Evolutionary conservation across 2,329 filamentous ascomycete species (phyloP).

Genomic region (Hymenoscyphus linearis): DNA sequence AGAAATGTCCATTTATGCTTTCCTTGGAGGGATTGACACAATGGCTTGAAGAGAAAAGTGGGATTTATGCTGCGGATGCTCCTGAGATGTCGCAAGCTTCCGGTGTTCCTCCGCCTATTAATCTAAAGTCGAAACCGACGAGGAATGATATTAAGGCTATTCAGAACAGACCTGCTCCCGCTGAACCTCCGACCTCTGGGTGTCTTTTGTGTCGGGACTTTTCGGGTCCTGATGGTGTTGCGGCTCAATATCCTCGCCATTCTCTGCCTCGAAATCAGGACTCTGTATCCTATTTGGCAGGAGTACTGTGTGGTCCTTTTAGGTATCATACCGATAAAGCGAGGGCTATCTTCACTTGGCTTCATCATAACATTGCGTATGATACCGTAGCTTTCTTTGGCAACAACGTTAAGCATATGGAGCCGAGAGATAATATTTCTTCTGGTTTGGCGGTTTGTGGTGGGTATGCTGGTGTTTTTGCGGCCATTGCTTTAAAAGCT

Average conservation of each 20-base stretch:
- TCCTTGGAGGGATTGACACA: constrained; percentile 19
- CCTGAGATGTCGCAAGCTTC: constrained; percentile 10
- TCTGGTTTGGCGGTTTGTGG: constrained; percentile 83
- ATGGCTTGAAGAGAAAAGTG: constrained; percentile 26
- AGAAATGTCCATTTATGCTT: constrained; percentile 19
- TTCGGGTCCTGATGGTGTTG: constrained; percentile 72
- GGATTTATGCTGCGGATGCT: constrained; percentile 20
- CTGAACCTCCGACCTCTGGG: constrained; percentile 28
- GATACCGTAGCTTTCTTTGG: constrained; percentile 76
- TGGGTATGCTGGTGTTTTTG: constrained; percentile 82
- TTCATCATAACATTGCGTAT: constrained; percentile 89
- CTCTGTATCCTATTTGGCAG: constrained; percentile 69
- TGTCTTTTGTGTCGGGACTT: constrained; percentile 88
- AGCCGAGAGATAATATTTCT: constrained; percentile 67
- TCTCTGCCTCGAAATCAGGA: constrained; percentile 57
- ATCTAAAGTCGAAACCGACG: constrained; percentile 28
- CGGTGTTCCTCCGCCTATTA: constrained; percentile 28
- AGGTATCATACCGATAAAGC: constrained; percentile 84
- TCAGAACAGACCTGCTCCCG: constrained; percentile 18
- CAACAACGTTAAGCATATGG: constrained; percentile 59
- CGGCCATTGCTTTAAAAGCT: constrained; percentile 69
- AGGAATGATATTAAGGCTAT: constrained; percentile 45
- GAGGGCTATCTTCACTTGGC: constrained; percentile 88
- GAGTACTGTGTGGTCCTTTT: constrained; percentile 73
- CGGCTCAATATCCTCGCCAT: constrained; percentile 67